A percentile compares a stretch with the other conserved stretches of the same genome.
phyloP scores from a whole-genome alignment of 805 yeast species.

The Starmera dryadoides region DNA sequence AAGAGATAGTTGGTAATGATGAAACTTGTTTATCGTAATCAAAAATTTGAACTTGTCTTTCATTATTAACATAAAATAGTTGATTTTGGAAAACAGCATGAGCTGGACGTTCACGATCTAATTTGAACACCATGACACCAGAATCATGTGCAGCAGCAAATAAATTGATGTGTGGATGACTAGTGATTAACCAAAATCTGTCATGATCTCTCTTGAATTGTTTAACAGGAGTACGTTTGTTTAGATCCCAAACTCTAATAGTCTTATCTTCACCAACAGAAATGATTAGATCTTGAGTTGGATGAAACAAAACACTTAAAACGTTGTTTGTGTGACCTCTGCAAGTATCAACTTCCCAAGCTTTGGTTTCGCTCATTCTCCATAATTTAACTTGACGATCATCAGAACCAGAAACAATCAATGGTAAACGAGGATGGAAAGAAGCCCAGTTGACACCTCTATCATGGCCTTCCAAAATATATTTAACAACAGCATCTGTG shows the following conservation, averaged over 20 bases:
- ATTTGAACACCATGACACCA: constrained; percentile 96
- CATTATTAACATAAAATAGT: constrained; percentile 69
- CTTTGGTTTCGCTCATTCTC: constrained; percentile 96
- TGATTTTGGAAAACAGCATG: constrained; percentile 63
- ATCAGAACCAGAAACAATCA: constrained; percentile 93
- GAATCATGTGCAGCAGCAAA: constrained; percentile 96
- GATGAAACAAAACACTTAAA: constrained; percentile 84
- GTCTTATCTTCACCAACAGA: constrained; percentile 97
- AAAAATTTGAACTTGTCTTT: constrained; percentile 78
- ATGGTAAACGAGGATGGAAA: constrained; percentile 93
- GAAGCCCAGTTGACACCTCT: constrained; percentile 98
- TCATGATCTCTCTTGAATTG: constrained; percentile 92
- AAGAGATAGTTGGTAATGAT: constrained; percentile 72
- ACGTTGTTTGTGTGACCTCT: constrained; percentile 96
- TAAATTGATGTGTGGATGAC: constrained; percentile 85
- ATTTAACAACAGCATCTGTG: constrained; percentile 90
- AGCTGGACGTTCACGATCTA: constrained; percentile 98
- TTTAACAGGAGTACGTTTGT: constrained; percentile 87
- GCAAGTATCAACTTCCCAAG: constrained; percentile 99
- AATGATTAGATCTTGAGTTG: constrained; percentile 82
- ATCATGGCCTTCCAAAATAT: constrained; percentile 95
- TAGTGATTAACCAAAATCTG: constrained; percentile 87
- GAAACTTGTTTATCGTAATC: constrained; percentile 59
- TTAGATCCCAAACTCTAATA: constrained; percentile 93
- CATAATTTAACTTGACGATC: constrained; percentile 92